A percentile compares a stretch with the other conserved stretches of the same genome.
Conservation (phyloP, 2,329 filamentous ascomycete species). For the Monosporascus ibericus region DNA sequence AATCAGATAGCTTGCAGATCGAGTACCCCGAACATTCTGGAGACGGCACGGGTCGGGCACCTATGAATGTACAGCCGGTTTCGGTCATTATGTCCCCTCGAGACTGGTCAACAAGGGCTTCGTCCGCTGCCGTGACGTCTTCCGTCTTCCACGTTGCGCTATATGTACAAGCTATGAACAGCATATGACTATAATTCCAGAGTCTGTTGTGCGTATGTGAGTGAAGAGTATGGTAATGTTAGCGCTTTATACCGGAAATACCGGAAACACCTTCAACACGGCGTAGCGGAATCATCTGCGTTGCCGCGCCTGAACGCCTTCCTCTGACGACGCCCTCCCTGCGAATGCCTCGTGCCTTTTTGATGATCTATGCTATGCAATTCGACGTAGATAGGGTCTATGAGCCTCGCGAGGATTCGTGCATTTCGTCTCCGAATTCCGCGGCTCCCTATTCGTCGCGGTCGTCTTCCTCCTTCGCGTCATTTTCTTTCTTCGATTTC, state of each 20-base stretch:
- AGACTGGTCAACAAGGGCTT: not conserved
- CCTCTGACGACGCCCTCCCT: conserved; percentile 14
- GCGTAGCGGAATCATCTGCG: conserved; percentile 14
- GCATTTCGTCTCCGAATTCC: conserved; percentile 7
- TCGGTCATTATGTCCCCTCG: not conserved
- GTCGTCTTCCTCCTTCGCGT: conserved; percentile 32
- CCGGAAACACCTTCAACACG: conserved; percentile 4
- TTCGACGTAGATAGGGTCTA: conserved; percentile 12
- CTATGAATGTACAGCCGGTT: too few relatives aligned
- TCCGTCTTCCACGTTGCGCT: not conserved
- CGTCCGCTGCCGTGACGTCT: not conserved
- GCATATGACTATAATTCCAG: not conserved
- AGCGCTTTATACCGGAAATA: conserved; percentile 8
- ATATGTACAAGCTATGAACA: not conserved
- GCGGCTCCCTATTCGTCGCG: conserved; percentile 24
- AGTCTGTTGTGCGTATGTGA: not conserved
- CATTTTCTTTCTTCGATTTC: conserved; percentile 24
- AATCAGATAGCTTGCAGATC: too few relatives aligned
- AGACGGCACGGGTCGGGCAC: too few relatives aligned
- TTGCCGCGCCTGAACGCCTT: conserved; percentile 19
- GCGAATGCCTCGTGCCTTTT: conserved; percentile 22
- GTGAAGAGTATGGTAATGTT: conserved; percentile 17
- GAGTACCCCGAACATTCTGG: too few relatives aligned
- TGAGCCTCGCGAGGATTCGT: conserved; percentile 4
- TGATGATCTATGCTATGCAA: conserved; percentile 20